Evolutionary conservation across 2,329 filamentous ascomycete species (phyloP), one percentile per base, ranked within the genome.

Genomic region (Aspergillus pseudotamarii): DNA sequence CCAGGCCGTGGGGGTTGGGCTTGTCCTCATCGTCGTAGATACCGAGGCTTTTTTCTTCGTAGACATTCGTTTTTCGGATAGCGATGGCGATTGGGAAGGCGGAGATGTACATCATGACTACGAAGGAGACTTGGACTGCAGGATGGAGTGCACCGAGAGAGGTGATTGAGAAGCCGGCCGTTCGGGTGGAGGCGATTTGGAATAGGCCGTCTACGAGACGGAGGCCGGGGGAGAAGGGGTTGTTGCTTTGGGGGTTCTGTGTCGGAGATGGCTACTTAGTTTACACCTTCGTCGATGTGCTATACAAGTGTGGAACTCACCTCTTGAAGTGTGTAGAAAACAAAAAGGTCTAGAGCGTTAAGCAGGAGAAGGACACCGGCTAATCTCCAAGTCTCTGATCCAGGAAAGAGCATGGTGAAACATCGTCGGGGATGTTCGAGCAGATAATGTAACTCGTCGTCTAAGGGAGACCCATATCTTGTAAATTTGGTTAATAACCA

Each of bases 81-180:
- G 92, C 94, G 71, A 98, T 97, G 73, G 94, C 94, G 69, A 97
- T 96, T 4, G 94, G 94, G 69, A 97, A 96, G 64, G 97, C 91
- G 61, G 94, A 97, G 65, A 98, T 97, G 79, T 98, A 98, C 94
- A 98, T 98, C 94, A 98, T 98, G 75, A 97, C 89, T 78, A 98
- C 83, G 80, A 97, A 97, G 23, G 93, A 92, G n/a, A 96, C 92
- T 72, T 97, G 93, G 61, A 97, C 92, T 1, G 91, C 94, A 1
- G 95, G 94, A 69, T 97, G 93, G 1, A 98, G 82, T 0, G 85
- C 80, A 2, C 90, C 82, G 36, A 98, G 81, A 72, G 91, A 92
- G 68, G 97, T 86, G 36, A 91, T 91, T 0, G 91, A 84, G 72
- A 97, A 97, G 0, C 95, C 94, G 4, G 95, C 94, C 0, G 94